Evolutionary conservation across 345 rosid genomes (phyloP).

Genomic region (Linum trigynum): DNA sequence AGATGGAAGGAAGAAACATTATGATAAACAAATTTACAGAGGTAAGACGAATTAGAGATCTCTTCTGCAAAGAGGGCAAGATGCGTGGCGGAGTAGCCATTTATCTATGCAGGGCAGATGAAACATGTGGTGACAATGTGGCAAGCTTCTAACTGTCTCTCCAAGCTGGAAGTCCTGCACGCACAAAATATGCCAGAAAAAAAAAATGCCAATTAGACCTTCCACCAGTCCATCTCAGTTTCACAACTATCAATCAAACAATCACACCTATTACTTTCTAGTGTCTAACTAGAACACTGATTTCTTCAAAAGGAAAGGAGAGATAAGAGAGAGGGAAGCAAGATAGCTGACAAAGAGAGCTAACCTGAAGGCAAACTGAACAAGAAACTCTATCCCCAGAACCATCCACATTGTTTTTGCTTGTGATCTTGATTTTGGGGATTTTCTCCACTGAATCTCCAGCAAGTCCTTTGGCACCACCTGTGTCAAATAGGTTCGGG

Average conservation of each 20-base stretch:
- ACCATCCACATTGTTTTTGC: conserved; percentile 50
- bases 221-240: background rate
- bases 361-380: conserved; percentile 97
- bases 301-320: background rate
- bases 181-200: background rate
- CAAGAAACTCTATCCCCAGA: conserved; percentile 76
- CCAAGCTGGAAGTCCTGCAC: conserved; percentile 88
- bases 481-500: conserved; percentile 77
- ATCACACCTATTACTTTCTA: background rate
- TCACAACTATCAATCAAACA: background rate
- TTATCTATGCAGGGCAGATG: conserved; percentile 95
- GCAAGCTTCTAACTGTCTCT: conserved; percentile 85
- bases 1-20: background rate
- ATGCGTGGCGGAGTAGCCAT: conserved; percentile 85
- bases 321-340: background rate
- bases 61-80: conserved; percentile 94
- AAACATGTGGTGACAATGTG: conserved; percentile 95
- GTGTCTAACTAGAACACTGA: background rate
- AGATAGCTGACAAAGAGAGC: background rate
- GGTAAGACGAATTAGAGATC: conserved; percentile 37
- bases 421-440: conserved; percentile 68
- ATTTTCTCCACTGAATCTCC: conserved; percentile 74
- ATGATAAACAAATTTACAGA: too few relatives aligned
- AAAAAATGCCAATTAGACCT: conserved; percentile 6
- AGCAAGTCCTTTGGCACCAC: conserved; percentile 63